Base-by-base conservation (phyloP, 805 yeast species). In the Candida takata region DNA sequence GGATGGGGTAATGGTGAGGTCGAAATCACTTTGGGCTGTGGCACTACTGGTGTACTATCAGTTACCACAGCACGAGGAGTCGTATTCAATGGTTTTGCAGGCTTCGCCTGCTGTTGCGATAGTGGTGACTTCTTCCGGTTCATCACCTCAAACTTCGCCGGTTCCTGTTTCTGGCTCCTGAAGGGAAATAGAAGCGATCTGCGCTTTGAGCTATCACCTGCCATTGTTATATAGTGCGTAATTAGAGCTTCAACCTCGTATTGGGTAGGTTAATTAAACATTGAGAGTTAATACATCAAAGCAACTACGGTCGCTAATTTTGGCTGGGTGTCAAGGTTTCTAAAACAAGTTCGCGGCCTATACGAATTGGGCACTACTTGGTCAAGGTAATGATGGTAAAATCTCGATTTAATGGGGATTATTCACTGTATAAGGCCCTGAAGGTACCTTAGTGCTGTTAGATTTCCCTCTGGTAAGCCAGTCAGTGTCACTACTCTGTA, bases 141-240 rank as follows among this genome's bases (percentile, higher is more conserved):
- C 17, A 50, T 42, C 4, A 51, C 56, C 19, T 52, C 56, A 16
- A 50, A 48, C 39, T 49, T 51, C 16, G 28, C 15, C 5, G 44
- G 31, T 30, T 43, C 47, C 7, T 36, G 39, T 31, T 48, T 45
- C 40, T 42, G 37, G 4, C 40, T 4, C 10, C 42, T 37, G 36
- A 52, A 48, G 19, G 52, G 52, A 24, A 50, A 49, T 6, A 52
- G 38, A 25, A 51, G 14, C 10, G 57, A 52, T 4, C 51, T 38
- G 27, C 57, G 39, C 39, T 51, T 52, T 7, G 38, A 18, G 14
- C 23, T 32, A 23, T 43, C 49, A 8, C 43, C 43, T 4, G 23
- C 33, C 43, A 43, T 40, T 11, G 16, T 26, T 5, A 15, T 10
- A 6, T 4, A 5, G 16, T 11, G 17, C 14, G 17, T 26, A 6